Percentiles rank a stretch among this genome's conserved stretches.
phyloP scores from a whole-genome alignment of 176 grass and related monocot genomes.

The Neostapfia colusana region DNA sequence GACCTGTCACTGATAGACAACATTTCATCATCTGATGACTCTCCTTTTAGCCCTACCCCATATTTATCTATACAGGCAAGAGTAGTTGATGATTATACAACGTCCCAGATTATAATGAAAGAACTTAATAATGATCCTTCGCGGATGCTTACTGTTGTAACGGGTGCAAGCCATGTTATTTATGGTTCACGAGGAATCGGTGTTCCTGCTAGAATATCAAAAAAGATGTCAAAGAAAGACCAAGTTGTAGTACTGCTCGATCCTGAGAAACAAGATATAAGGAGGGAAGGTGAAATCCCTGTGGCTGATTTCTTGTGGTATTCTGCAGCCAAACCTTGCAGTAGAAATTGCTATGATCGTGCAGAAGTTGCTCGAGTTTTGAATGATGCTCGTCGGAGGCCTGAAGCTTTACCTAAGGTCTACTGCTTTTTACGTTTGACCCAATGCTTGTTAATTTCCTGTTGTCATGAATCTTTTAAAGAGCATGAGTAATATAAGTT shows the following conservation, averaged over 20 bases:
- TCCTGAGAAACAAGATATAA: slow-evolving; percentile 93
- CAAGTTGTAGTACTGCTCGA: slow-evolving; percentile 91
- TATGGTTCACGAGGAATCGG: slow-evolving; percentile 84
- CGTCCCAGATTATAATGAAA: slow-evolving; percentile 74
- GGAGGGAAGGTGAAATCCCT: slow-evolving; percentile 84
- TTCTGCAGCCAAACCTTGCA: slow-evolving; percentile 88
- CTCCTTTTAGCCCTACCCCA: slow-evolving; percentile 68
- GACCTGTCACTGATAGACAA: slow-evolving; percentile 81
- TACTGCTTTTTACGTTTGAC: slow-evolving; percentile 23
- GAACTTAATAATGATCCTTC: slow-evolving; percentile 56
- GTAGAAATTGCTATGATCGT: slow-evolving; percentile 95
- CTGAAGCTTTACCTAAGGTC: slow-evolving; percentile 90
- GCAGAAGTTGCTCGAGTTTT: slow-evolving; percentile 94
- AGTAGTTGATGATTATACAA: slow-evolving; percentile 94
- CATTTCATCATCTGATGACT: slow-evolving; percentile 56
- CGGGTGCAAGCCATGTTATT: slow-evolving; percentile 90
- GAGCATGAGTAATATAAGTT: not conserved
- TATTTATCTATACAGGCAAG: slow-evolving; percentile 84
- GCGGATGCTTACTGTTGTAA: slow-evolving; percentile 73
- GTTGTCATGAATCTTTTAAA: slow-evolving; percentile 4
- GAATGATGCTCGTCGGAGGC: slow-evolving; percentile 91
- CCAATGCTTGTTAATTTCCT: not conserved
- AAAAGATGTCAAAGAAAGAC: slow-evolving; percentile 80
- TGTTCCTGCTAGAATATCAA: slow-evolving; percentile 87
- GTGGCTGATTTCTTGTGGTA: slow-evolving; percentile 98